These are phyloP conservation scores for Acanthamoeba quina DNA, from an alignment of 208 protist genomes.

Conservation along the genomic window DNA sequence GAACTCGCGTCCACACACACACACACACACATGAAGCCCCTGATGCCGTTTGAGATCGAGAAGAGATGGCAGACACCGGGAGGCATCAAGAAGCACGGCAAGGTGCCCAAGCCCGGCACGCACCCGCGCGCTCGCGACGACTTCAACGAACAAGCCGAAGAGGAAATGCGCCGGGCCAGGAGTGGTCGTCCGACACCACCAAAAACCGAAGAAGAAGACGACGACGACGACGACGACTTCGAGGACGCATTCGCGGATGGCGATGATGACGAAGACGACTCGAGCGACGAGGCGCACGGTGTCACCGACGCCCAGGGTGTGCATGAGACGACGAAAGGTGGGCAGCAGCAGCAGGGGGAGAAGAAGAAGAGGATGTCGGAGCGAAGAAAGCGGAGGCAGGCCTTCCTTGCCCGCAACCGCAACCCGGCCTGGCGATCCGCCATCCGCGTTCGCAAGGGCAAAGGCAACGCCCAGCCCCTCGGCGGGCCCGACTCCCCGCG, in stretches of 20 bases:
- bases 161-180: too few relatives aligned
- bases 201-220: neutral
- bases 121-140: neutral
- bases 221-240: neutral
- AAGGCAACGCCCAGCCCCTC: too few relatives aligned
- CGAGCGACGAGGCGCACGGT: neutral
- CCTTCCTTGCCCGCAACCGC: conserved; percentile 53
- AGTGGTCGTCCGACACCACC: neutral
- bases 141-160: neutral
- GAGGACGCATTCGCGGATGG: neutral
- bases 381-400: conserved; percentile 51
- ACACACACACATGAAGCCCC: neutral
- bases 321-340: neutral
- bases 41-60: conserved; percentile 68
- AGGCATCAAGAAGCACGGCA: conserved; percentile 51
- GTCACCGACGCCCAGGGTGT: neutral
- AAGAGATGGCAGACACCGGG: neutral
- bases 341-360: neutral
- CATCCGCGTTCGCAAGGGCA: neutral
- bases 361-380: conserved; percentile 24
- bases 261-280: neutral
- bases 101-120: neutral
- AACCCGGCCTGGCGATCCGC: neutral
- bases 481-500: too few relatives aligned
- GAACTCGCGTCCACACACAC: too few relatives aligned